These are phyloP conservation scores for Pyrus communis DNA, from an alignment of 306 rosid species.

Conservation along the genomic window DNA sequence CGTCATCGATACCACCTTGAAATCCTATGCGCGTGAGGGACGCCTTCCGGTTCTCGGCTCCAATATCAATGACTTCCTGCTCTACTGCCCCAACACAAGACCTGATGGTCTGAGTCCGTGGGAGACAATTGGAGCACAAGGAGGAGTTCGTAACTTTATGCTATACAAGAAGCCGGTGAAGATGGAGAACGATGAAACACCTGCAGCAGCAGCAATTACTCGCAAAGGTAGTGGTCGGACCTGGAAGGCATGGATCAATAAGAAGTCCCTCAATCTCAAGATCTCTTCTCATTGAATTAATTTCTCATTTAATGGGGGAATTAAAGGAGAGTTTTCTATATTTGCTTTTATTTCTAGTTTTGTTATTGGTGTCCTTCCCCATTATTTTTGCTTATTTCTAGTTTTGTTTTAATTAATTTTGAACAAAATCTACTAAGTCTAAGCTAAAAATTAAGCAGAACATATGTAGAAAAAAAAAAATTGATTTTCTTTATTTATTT, in stretches of 20 bases:
- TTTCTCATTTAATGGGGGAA: neutral
- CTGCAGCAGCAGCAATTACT: neutral
- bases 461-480: no score
- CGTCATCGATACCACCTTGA: slow-evolving; percentile 68
- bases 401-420: no score
- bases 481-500: no score
- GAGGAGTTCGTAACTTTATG: no score
- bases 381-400: no score
- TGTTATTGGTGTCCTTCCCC: neutral
- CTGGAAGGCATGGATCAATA: slow-evolving; percentile 79
- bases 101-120: no score
- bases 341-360: neutral
- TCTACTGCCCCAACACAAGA: no score
- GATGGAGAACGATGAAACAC: neutral
- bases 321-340: neutral
- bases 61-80: no score
- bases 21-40: slow-evolving; percentile 85
- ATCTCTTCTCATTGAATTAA: slow-evolving; percentile 53
- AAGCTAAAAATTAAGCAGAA: no score
- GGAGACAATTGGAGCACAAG: no score
- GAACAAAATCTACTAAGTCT: no score
- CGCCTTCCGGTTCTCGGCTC: slow-evolving; percentile 34
- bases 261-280: slow-evolving; percentile 59
- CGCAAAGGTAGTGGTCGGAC: slow-evolving; percentile 44
- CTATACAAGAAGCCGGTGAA: no score